phyloP scores from a whole-genome alignment of 345 rosid species.

The Draba incana region DNA sequence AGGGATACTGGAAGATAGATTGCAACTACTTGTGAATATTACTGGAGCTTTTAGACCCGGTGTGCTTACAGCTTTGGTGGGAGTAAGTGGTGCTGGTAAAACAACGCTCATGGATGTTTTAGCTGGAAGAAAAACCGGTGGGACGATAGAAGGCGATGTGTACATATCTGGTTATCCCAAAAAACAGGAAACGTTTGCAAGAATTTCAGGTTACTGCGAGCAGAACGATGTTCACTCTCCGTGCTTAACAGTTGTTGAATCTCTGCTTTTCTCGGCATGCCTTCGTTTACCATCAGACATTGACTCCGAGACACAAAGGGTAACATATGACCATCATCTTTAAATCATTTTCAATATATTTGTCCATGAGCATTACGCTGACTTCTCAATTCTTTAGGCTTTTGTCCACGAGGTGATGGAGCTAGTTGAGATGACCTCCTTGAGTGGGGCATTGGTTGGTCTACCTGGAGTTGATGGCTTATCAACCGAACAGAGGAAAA shows the following conservation, averaged over 20 bases:
- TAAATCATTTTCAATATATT: neutral
- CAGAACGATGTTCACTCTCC: constrained; percentile 98
- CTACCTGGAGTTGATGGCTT: constrained; percentile 96
- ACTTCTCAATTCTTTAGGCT: constrained; percentile 59
- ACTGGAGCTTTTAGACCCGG: constrained; percentile 96
- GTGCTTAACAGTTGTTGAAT: constrained; percentile 84
- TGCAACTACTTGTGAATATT: constrained; percentile 84
- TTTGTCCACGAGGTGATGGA: constrained; percentile 99
- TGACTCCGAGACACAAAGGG: constrained; percentile 81
- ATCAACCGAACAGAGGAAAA: constrained; percentile 94
- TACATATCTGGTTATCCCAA: constrained; percentile 87
- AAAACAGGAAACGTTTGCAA: constrained; percentile 92
- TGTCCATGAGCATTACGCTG: constrained; percentile 27
- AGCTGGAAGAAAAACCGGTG: constrained; percentile 98
- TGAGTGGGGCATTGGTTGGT: constrained; percentile 89
- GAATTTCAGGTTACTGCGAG: constrained; percentile 97
- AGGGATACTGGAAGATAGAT: constrained; percentile 76
- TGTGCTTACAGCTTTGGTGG: constrained; percentile 93
- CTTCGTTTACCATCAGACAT: constrained; percentile 85
- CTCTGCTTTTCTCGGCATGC: constrained; percentile 94
- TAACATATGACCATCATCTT: constrained; percentile 31
- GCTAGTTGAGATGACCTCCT: constrained; percentile 84
- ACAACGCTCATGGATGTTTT: constrained; percentile 99
- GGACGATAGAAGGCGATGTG: constrained; percentile 81
- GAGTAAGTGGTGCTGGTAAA: constrained; percentile 98